These are phyloP conservation scores for Chalciporus sphaerocephalus DNA, from an alignment of 768 basidiomycete genomes.

Conservation along the genomic window DNA sequence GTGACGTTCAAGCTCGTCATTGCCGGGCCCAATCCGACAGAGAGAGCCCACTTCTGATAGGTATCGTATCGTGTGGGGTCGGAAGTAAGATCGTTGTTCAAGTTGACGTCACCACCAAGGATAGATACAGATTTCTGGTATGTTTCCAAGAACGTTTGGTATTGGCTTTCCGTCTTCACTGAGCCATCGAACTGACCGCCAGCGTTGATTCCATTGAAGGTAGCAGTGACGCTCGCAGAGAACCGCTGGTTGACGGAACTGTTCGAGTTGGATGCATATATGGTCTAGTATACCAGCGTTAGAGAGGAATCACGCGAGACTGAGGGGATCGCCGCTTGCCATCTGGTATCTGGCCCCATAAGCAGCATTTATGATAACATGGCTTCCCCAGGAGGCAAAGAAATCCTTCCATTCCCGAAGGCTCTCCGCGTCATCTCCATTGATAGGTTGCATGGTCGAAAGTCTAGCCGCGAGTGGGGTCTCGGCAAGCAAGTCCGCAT, in stretches of 20 bases:
- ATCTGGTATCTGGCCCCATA: not conserved
- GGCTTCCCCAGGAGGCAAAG: slow-evolving; percentile 2
- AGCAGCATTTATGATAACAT: slow-evolving; percentile 1
- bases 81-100: slow-evolving; percentile 1
- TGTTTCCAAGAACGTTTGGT: not conserved
- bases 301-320: too few relatives aligned
- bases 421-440: not conserved
- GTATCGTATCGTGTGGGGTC: slow-evolving; percentile 4
- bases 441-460: not conserved
- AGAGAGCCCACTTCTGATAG: slow-evolving; percentile 2
- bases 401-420: slow-evolving; percentile 5
- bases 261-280: slow-evolving; percentile 5
- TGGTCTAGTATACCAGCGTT: not conserved
- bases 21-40: not conserved
- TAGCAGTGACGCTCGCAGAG: slow-evolving; percentile 1
- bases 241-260: slow-evolving; percentile 7
- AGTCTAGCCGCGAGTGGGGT: not conserved
- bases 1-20: not conserved
- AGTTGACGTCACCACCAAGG: slow-evolving; percentile 1
- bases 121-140: slow-evolving; percentile 2
- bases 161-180: not conserved
- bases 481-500: slow-evolving; percentile 4
- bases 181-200: not conserved
- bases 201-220: too few relatives aligned
- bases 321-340: too few relatives aligned